Evolutionary conservation across 2,329 filamentous ascomycete genomes (phyloP).

Genomic region (Diatrype stigma): DNA sequence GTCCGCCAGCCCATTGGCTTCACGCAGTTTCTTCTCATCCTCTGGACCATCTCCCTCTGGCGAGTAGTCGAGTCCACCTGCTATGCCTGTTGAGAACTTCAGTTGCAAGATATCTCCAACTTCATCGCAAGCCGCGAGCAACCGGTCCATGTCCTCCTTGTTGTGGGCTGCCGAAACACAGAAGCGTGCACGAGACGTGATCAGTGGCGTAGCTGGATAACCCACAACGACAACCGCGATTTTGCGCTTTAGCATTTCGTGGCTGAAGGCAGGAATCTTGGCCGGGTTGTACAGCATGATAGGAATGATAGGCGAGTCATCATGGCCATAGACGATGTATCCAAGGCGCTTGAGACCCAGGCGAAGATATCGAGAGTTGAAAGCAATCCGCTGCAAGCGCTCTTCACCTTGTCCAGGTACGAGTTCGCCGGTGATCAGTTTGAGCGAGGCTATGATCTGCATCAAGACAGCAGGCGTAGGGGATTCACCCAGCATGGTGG

Average conservation of each 20-base stretch:
- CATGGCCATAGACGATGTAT: slow-evolving; percentile 94
- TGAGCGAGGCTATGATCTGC: slow-evolving; percentile 83
- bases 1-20: slow-evolving; percentile 61
- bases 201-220: slow-evolving; percentile 92
- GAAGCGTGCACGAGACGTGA: slow-evolving; percentile 91
- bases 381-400: slow-evolving; percentile 89
- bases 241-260: slow-evolving; percentile 97
- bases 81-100: slow-evolving; percentile 95
- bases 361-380: slow-evolving; percentile 98
- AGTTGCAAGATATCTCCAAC: slow-evolving; percentile 88
- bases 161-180: slow-evolving; percentile 95
- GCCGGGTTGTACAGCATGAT: slow-evolving; percentile 95
- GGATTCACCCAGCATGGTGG: slow-evolving; percentile 81
- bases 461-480: slow-evolving; percentile 83
- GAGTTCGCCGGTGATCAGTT: slow-evolving; percentile 84
- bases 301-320: slow-evolving; percentile 96
- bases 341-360: slow-evolving; percentile 94
- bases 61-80: slow-evolving; percentile 76
- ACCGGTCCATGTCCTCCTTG: slow-evolving; percentile 92
- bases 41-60: slow-evolving; percentile 67
- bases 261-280: slow-evolving; percentile 97
- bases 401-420: slow-evolving; percentile 91
- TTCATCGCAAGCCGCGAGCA: slow-evolving; percentile 86
- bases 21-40: slow-evolving; percentile 65
- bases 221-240: slow-evolving; percentile 97